Evolutionary conservation across 202 grass and related monocot genomes (phyloP), one percentile per base, ranked within the genome.

Genomic region (Bolboschoenoplectus hybrid): DNA sequence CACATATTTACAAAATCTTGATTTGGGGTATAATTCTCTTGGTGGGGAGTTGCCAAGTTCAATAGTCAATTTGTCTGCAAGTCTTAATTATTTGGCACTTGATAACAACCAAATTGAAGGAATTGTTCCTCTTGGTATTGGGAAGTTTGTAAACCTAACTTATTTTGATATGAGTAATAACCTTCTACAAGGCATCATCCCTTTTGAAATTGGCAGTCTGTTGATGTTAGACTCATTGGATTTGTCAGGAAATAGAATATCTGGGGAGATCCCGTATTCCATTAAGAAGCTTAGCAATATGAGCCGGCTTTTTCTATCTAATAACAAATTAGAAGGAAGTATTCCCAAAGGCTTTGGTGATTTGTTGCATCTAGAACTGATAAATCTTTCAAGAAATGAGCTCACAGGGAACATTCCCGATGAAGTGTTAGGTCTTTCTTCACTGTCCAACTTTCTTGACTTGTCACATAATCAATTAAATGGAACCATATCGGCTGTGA

Each of bases 401-500:
- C 67, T 91, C 2, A 56, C 36, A 50, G 90, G 90, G 16, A 85
- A 17, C 8, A 91, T 91, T 16, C 90, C 90, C 5, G 83, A 52
- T 58, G 84, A 81, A 7, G 32, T 91, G 14, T 55, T 88, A 50
- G 66, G 80, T 1, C 71, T 88, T 85, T 84, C 84, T 56, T 88
- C 89, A 55, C 69, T 88, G 10, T 86, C 87, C 5, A 10, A 19
- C 43, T 67, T 20, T 20, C 85, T 91, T 67, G 72, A 91, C 80
- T 75, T 91, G 57, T 88, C 87, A 32, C n/a, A 88, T 70, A 91
- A 91, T 84, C 63, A 45, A 7, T 66, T 91, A n/a, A 87, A 44
- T 50, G 87, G 89, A 32, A 70, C 58, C 14, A 19, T 91, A 4
- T 78, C 92, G 40, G 43, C 85, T 63, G 85, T 86, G 67, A 56